Evolutionary conservation across 2,329 filamentous ascomycete genomes (phyloP), one percentile per base, ranked within the genome.

Genomic region (Ophiocordyceps unilateralis): DNA sequence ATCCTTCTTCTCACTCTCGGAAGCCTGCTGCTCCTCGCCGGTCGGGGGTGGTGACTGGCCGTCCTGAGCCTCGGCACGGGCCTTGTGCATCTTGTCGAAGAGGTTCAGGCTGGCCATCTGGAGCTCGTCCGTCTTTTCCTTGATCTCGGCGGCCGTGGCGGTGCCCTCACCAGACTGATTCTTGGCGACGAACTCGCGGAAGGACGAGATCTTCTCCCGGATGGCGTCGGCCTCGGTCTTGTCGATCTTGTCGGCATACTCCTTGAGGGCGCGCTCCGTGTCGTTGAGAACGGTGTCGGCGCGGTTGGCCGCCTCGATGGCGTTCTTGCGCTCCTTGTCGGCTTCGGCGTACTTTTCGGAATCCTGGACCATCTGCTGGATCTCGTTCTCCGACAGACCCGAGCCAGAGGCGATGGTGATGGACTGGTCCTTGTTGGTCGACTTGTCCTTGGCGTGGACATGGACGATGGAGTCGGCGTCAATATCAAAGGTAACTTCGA

Each of bases 11-110:
- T 87, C 78, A 51, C 72, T 78, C 61, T 83, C 78, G 47, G 73
- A 57, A 55, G 66, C 63, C 65, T 67, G 58, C 59, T 69, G 64
- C 55, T 67, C 54, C 55, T 67, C 54, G 61, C 56, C 63, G 53
- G 55, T 65, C 55, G 59, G 23, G 6, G 23, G 5, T 26, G 23
- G 50, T 57, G 74, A 66, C 59, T 75, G 65, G 59, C 70, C 65
- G 46, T 55, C 51, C 58, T 69, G 63, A 54, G 70, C 71, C 70
- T 88, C 83, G 53, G 68, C 64, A 55, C 85, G 81, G 53, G 89
- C 86, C 76, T 93, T 93, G 83, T 98, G 89, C 85, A 98, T 94
- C 83, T 96, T 95, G 73, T 96, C 91, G 66, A 98, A 96, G 58
- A 96, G 80, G 69, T 84, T 93, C 68, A 98, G 73, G 67, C 83